Evolutionary conservation across 148 eudicot species (phyloP).

Genomic region (Rhododendron molle): DNA sequence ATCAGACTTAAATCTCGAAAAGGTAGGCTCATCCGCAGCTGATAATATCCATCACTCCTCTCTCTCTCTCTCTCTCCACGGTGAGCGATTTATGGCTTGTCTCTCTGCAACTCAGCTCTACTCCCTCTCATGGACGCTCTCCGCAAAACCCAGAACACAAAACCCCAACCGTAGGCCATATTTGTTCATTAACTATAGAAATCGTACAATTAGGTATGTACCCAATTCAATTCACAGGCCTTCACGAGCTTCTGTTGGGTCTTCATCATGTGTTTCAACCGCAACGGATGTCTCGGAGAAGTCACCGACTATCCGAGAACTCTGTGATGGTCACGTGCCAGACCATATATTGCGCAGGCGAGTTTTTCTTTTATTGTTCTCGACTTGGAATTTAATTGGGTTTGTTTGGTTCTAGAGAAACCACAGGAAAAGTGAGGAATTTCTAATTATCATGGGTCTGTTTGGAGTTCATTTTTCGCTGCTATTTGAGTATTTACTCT

Average conservation of each 20-base stretch:
- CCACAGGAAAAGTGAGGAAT: background rate
- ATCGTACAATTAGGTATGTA: background rate
- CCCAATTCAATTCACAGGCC: slow-evolving; percentile 5
- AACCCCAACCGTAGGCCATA: background rate
- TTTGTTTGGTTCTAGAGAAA: slow-evolving; percentile 10
- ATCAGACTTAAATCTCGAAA: background rate
- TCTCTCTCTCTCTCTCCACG: background rate
- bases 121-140: slow-evolving; percentile 11
- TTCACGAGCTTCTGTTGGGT: slow-evolving; percentile 16
- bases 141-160: background rate
- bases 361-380: background rate
- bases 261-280: slow-evolving; percentile 6
- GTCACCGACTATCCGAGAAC: slow-evolving; percentile 47
- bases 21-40: background rate
- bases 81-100: slow-evolving; percentile 10
- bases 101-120: slow-evolving; percentile 12
- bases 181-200: slow-evolving; percentile 1
- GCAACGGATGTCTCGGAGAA: slow-evolving; percentile 11
- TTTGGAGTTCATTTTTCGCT: background rate
- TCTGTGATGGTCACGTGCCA: slow-evolving; percentile 74
- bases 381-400: background rate
- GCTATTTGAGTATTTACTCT: background rate
- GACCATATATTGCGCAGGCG: slow-evolving; percentile 64
- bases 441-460: background rate
- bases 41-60: background rate